phyloP scores from a whole-genome alignment of 2,329 filamentous ascomycete species.

The Emericellopsis cladophorae region DNA sequence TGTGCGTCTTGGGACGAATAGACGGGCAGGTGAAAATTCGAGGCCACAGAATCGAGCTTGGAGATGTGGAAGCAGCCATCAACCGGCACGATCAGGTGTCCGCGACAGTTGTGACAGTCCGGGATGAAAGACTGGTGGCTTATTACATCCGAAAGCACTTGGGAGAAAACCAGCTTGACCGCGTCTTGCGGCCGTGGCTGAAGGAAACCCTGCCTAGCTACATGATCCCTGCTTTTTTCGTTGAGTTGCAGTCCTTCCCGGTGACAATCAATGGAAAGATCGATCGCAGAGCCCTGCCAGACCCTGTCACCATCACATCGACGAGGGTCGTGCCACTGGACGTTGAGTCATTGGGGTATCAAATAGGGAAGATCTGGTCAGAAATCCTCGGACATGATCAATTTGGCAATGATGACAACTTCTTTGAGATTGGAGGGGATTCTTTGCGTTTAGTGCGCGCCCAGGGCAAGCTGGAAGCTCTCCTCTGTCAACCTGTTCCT shows the following conservation, averaged over 20 bases:
- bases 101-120: conserved; percentile 4
- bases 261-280: conserved; percentile 7
- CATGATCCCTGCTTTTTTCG: conserved; percentile 7
- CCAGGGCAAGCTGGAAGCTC: conserved; percentile 5
- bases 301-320: conserved; percentile 1
- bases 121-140: conserved; percentile 5
- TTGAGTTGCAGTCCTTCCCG: conserved; percentile 5
- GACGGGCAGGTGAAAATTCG: conserved; percentile 11
- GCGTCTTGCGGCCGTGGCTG: background rate
- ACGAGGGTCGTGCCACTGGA: background rate
- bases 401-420: conserved; percentile 7
- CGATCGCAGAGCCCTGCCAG: conserved; percentile 7
- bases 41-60: conserved; percentile 9
- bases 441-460: conserved; percentile 7
- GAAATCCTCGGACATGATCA: conserved; percentile 6
- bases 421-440: conserved; percentile 10
- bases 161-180: background rate
- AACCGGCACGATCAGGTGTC: conserved; percentile 3
- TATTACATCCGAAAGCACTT: conserved; percentile 3
- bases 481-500: conserved; percentile 3
- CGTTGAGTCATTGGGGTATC: conserved; percentile 3
- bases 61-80: conserved; percentile 8
- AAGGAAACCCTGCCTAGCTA: conserved; percentile 4
- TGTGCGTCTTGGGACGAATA: conserved; percentile 8
- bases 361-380: conserved; percentile 6